Conservation (phyloP, 2,329 filamentous ascomycete genomes). For the Ascochyta koolunga region DNA sequence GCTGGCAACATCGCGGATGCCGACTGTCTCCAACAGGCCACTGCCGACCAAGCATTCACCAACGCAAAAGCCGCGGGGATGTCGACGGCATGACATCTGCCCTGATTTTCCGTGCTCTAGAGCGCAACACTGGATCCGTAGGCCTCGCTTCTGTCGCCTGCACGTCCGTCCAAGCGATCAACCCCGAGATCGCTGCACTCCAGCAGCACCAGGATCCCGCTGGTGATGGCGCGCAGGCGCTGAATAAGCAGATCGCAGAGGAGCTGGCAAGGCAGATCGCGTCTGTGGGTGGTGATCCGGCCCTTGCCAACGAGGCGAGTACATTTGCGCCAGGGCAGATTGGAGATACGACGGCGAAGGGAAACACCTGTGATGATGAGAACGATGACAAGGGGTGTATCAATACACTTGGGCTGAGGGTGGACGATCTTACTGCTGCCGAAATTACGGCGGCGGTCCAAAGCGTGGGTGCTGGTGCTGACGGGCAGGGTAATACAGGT, state of each 20-base stretch:
- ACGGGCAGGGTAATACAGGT: slow-evolving; percentile 24
- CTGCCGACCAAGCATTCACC: slow-evolving; percentile 65
- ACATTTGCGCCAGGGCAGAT: slow-evolving; percentile 68
- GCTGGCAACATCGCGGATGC: slow-evolving; percentile 57
- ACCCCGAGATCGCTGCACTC: slow-evolving; percentile 69
- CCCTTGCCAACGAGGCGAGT: slow-evolving; percentile 64
- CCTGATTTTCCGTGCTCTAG: slow-evolving; percentile 60
- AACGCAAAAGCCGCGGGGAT: slow-evolving; percentile 62
- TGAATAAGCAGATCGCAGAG: slow-evolving; percentile 67
- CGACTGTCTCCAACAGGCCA: slow-evolving; percentile 65
- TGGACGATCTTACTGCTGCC: slow-evolving; percentile 59
- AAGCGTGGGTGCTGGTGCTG: slow-evolving; percentile 27
- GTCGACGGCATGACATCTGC: slow-evolving; percentile 61
- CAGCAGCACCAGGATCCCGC: slow-evolving; percentile 72
- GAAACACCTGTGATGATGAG: slow-evolving; percentile 60
- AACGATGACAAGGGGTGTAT: slow-evolving; percentile 61
- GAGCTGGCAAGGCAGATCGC: slow-evolving; percentile 66
- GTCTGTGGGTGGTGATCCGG: slow-evolving; percentile 66
- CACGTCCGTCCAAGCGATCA: slow-evolving; percentile 60
- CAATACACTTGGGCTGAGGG: slow-evolving; percentile 59
- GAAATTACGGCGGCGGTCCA: slow-evolving; percentile 60
- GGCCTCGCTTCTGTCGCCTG: slow-evolving; percentile 65
- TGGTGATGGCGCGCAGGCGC: slow-evolving; percentile 59
- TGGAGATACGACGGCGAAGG: slow-evolving; percentile 56
- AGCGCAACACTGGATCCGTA: slow-evolving; percentile 66